These are phyloP conservation scores for Termitomyces sp. DNA, from an alignment of 768 basidiomycete genomes.

Conservation along the genomic window DNA sequence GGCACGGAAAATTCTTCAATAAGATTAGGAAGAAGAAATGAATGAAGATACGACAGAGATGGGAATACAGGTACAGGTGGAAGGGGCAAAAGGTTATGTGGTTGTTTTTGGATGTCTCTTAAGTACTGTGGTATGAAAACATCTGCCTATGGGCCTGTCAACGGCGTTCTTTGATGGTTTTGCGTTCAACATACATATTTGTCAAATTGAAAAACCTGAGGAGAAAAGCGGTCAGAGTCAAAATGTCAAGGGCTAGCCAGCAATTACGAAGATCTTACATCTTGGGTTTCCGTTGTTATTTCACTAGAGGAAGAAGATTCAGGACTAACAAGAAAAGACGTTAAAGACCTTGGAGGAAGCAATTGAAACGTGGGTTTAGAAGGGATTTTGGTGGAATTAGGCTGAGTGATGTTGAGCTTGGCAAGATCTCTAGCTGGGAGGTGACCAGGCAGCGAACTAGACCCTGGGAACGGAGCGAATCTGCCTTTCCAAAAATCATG, in stretches of 20 bases:
- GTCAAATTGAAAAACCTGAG: conserved; percentile 28
- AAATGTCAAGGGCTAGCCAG: not conserved
- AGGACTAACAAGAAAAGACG: conserved; percentile 4
- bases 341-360: conserved; percentile 15
- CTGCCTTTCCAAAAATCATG: conserved; percentile 37
- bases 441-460: conserved; percentile 28
- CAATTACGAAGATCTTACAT: conserved; percentile 8
- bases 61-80: conserved; percentile 40
- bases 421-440: conserved; percentile 18
- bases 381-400: conserved; percentile 6
- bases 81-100: conserved; percentile 35
- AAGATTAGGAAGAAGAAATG: conserved; percentile 32
- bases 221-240: not conserved
- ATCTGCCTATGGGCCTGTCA: conserved; percentile 30
- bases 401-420: conserved; percentile 13
- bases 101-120: conserved; percentile 41
- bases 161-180: not conserved
- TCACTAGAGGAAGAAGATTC: conserved; percentile 4
- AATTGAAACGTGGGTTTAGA: conserved; percentile 8
- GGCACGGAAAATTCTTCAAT: conserved; percentile 23
- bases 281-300: conserved; percentile 1
- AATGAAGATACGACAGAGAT: conserved; percentile 31
- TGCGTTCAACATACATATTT: conserved; percentile 33
- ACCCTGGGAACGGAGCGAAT: conserved; percentile 37
- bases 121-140: conserved; percentile 44